Conservation (phyloP, 2,329 filamentous ascomycete species). For the Bipolaris cookei region DNA sequence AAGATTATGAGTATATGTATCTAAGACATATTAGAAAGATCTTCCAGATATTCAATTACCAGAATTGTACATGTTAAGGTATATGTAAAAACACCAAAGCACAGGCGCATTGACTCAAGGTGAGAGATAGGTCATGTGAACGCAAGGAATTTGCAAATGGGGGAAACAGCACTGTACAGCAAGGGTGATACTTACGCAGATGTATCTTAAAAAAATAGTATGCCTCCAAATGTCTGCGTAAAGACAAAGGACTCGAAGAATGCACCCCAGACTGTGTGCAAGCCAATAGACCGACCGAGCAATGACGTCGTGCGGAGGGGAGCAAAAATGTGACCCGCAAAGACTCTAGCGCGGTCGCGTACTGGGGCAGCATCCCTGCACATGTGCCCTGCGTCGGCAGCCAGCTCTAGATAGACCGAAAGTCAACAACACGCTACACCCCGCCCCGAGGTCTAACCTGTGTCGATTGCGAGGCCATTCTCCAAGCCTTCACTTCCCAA, state of each 20-base stretch:
- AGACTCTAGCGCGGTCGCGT: conserved; percentile 12
- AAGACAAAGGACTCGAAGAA: neutral
- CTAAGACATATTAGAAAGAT: neutral
- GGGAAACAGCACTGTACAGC: neutral
- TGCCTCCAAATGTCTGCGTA: neutral
- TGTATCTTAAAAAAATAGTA: neutral
- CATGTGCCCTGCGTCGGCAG: conserved; percentile 23
- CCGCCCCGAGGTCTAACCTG: conserved; percentile 1
- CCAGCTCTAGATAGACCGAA: conserved; percentile 18
- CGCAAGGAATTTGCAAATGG: neutral
- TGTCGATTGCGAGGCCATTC: neutral
- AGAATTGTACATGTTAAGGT: neutral
- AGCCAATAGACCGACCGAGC: neutral
- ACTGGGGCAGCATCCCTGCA: conserved; percentile 17
- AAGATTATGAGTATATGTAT: neutral
- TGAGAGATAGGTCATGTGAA: neutral
- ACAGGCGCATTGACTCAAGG: neutral
- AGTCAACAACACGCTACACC: conserved; percentile 22
- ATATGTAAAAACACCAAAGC: neutral
- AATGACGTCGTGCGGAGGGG: conserved; percentile 18
- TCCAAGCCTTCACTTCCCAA: neutral
- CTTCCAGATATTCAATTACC: neutral
- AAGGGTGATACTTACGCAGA: neutral
- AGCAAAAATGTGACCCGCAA: conserved; percentile 8
- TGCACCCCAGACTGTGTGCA: neutral